Percentiles rank a stretch among this genome's conserved stretches.
Conservation (phyloP, 495 filamentous ascomycete genomes). For the Sporormia fimetaria region DNA sequence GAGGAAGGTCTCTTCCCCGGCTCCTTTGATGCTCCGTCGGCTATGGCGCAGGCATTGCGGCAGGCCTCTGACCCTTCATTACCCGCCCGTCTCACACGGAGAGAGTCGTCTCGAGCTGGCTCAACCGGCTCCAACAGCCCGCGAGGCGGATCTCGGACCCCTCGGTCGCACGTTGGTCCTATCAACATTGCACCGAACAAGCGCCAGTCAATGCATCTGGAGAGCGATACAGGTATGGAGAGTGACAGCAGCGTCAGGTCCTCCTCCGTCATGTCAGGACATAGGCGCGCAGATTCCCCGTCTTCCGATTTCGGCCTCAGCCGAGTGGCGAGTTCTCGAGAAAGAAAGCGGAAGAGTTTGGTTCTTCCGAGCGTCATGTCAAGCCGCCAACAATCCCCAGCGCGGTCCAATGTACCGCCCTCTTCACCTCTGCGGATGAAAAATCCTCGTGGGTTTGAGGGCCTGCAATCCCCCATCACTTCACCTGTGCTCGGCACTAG, state of each 20-base stretch:
- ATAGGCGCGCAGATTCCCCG: conserved; percentile 73
- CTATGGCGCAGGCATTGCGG: conserved; percentile 44
- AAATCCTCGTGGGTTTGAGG: conserved; percentile 71
- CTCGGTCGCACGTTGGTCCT: conserved; percentile 68
- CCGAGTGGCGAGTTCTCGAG: conserved; percentile 55
- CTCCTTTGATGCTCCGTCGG: conserved; percentile 47
- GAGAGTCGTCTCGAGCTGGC: conserved; percentile 49
- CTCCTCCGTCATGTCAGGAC: conserved; percentile 57
- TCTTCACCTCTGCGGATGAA: conserved; percentile 78
- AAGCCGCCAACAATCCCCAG: conserved; percentile 77
- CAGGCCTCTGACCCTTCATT: conserved; percentile 37
- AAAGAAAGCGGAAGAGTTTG: conserved; percentile 73
- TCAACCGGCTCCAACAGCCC: conserved; percentile 82
- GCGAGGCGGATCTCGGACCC: conserved; percentile 71
- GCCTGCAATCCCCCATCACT: conserved; percentile 69
- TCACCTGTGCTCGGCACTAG: conserved; percentile 74
- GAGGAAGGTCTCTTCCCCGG: conserved; percentile 42
- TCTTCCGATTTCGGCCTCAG: conserved; percentile 70
- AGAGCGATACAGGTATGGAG: conserved; percentile 64
- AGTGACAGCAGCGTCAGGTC: conserved; percentile 81
- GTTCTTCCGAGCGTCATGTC: conserved; percentile 63
- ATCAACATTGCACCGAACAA: conserved; percentile 55
- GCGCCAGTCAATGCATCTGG: conserved; percentile 58
- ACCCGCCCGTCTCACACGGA: conserved; percentile 32
- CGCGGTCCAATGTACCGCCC: conserved; percentile 51